Evolutionary conservation across 352 stramenopile species (phyloP), one percentile per base, ranked within the genome.

Genomic region (Phytophthora aleatoria): DNA sequence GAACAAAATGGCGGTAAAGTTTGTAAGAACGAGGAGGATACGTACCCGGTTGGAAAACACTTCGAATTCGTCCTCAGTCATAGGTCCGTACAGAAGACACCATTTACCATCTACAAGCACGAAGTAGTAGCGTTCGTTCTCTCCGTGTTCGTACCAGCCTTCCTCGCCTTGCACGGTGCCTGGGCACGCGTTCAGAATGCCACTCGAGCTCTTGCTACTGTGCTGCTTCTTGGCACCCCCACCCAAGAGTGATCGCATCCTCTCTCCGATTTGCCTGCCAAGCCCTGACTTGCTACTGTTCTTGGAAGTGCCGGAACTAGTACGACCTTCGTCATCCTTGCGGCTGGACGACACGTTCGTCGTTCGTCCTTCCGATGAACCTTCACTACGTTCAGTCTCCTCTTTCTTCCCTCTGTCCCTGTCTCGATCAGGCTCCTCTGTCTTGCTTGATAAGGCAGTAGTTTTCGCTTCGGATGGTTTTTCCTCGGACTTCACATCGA

Each of bases 41-140:
- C 57, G n/a, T 70, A 94, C 86, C 79, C 89, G 84, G 64, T 76
- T 83, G 48, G 79, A 90, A 71, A 85, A 93, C 12, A 72, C 9
- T 47, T 93, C 86, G 59, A 91, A 95, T 67, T 93, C 85, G 38
- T 95, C 84, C 59, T 95, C 84, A 36, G 77, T 91, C 80, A 95
- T 93, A 24, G 84, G 84, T 1, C 86, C 86, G 58, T 95, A 95
- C 11, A 95, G 71, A 61, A 95, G 71, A 73, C 80, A 92, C 86
- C 86, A 95, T 69, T 93, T 95, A 67, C 77, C 73, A 51, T 95
- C 84, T 35, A 92, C 47, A 16, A 93, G 74, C 15, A 92, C 68
- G 57, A 95, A 95, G 68, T 95, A 95, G 65, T 95, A 95, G 39
- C 87, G 84, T 64, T 94, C 87, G 44, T 90, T 90, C 67, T 93